Conservation (phyloP, 2,329 filamentous ascomycete genomes). For the Curvularia sp. region DNA sequence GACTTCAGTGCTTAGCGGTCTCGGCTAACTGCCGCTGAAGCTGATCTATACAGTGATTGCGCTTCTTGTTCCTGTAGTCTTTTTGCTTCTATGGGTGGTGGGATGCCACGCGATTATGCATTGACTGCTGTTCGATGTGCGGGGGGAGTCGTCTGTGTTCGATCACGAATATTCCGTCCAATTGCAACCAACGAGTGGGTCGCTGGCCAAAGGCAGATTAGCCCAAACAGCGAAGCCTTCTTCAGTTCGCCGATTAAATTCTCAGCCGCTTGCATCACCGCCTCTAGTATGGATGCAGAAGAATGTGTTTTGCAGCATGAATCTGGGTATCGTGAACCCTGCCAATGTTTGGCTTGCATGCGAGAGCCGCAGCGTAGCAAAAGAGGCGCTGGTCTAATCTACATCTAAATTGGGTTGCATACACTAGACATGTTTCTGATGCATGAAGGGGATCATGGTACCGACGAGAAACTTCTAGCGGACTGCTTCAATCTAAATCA, state of each 20-base stretch:
- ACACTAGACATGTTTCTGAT: not conserved
- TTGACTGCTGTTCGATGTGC: not conserved
- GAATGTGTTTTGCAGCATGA: not conserved
- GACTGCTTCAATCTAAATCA: not conserved
- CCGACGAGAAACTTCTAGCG: not conserved
- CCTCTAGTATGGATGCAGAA: not conserved
- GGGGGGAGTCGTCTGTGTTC: not conserved
- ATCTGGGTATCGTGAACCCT: not conserved
- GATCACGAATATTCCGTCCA: not conserved
- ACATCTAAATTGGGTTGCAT: not conserved
- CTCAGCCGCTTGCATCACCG: not conserved
- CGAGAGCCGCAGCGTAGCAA: not conserved
- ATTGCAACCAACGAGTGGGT: not conserved
- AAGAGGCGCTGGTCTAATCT: not conserved
- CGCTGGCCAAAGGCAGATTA: not conserved
- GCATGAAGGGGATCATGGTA: not conserved
- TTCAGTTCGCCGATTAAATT: not conserved
- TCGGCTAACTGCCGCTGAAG: not conserved
- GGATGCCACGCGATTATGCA: not conserved
- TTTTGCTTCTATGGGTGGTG: not conserved
- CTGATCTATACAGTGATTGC: not conserved
- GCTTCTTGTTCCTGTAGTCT: not conserved
- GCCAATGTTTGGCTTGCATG: not conserved
- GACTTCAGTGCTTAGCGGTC: not conserved
- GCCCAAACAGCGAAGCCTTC: not conserved